phyloP scores from a whole-genome alignment of 2,329 filamentous ascomycete genomes.

The Dothistroma septosporum region DNA sequence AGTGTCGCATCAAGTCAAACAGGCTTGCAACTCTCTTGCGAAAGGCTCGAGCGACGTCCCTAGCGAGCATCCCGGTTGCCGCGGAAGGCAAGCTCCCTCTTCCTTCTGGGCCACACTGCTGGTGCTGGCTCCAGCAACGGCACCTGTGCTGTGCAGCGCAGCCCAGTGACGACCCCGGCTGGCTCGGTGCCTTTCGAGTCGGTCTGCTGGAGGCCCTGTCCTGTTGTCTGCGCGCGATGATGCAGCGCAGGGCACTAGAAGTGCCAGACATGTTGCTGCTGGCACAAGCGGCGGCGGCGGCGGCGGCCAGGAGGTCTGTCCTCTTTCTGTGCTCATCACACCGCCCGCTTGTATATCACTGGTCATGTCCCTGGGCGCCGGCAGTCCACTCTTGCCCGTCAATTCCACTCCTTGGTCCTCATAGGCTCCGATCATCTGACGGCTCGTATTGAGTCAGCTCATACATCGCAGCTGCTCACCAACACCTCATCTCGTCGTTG shows the following conservation, averaged over 20 bases:
- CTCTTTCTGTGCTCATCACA: slow-evolving; percentile 22
- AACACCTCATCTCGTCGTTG: slow-evolving; percentile 9
- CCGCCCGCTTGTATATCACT: slow-evolving; percentile 24
- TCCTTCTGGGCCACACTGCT: slow-evolving; percentile 7
- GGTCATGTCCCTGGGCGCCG: slow-evolving; percentile 14
- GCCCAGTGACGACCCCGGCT: background rate
- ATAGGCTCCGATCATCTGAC: slow-evolving; percentile 18
- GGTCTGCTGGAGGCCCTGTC: slow-evolving; percentile 14
- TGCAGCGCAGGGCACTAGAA: slow-evolving; percentile 18
- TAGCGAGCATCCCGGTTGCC: slow-evolving; percentile 14
- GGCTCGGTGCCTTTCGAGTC: slow-evolving; percentile 3
- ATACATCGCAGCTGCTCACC: slow-evolving; percentile 1
- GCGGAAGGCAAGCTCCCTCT: slow-evolving; percentile 14
- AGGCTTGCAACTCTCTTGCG: slow-evolving; percentile 1
- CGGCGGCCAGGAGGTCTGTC: slow-evolving; percentile 9
- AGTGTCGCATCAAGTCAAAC: slow-evolving; percentile 13
- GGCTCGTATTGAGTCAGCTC: slow-evolving; percentile 1
- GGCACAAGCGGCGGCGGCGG: slow-evolving; percentile 1
- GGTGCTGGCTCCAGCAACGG: slow-evolving; percentile 7
- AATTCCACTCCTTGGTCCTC: slow-evolving; percentile 12
- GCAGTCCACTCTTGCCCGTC: slow-evolving; percentile 18
- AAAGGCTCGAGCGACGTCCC: slow-evolving; percentile 13
- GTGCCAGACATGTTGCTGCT: slow-evolving; percentile 1
- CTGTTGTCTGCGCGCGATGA: slow-evolving; percentile 18
- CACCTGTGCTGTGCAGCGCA: background rate